Conservation (phyloP, 495 filamentous ascomycete genomes). For the Hypoxylon lienhwacheense region DNA sequence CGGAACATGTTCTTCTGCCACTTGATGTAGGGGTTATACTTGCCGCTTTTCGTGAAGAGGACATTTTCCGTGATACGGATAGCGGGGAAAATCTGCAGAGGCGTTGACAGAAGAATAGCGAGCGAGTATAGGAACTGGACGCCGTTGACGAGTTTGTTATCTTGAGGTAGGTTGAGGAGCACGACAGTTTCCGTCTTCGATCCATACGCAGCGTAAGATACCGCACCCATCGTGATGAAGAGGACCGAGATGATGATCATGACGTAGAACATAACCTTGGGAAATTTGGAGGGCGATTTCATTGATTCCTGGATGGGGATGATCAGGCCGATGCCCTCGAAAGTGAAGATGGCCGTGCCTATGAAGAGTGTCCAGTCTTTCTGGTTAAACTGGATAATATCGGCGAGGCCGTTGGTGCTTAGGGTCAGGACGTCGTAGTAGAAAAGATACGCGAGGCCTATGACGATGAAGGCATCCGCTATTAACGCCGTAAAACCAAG, state of each 20-base stretch:
- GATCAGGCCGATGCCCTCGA: constrained; percentile 97
- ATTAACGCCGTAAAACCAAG: constrained; percentile 86
- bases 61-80: constrained; percentile 76
- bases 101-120: constrained; percentile 90
- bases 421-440: constrained; percentile 94
- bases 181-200: constrained; percentile 94
- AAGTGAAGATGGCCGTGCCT: constrained; percentile 97
- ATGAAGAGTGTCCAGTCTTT: constrained; percentile 95
- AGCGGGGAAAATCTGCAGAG: constrained; percentile 93
- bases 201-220: constrained; percentile 95
- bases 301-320: constrained; percentile 98
- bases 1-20: constrained; percentile 98
- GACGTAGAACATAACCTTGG: constrained; percentile 77
- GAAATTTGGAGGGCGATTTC: constrained; percentile 85
- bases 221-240: constrained; percentile 86
- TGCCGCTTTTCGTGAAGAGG: constrained; percentile 75
- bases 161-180: constrained; percentile 92
- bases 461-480: constrained; percentile 89
- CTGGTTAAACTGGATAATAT: constrained; percentile 84
- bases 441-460: constrained; percentile 90
- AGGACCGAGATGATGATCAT: constrained; percentile 94
- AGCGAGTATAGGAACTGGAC: constrained; percentile 95
- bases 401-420: constrained; percentile 71
- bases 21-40: constrained; percentile 94
- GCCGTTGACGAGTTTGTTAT: constrained; percentile 91